Evolutionary conservation across 192 early-diverging fungal genomes (phyloP).

Genomic region (Allomyces javanicus): DNA sequence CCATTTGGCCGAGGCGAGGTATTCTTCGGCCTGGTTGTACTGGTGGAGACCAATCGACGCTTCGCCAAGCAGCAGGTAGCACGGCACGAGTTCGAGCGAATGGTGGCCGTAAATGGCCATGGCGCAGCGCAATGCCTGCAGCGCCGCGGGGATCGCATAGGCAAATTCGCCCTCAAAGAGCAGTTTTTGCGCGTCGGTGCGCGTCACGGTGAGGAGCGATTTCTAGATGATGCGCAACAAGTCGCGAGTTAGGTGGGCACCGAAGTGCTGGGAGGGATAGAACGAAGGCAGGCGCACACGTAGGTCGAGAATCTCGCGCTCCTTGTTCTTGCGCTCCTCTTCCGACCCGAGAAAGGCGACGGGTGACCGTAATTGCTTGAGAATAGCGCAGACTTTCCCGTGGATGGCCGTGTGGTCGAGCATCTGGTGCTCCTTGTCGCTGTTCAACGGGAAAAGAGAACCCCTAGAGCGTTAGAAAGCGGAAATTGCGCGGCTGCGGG

Average conservation of each 20-base stretch:
- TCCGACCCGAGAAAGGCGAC: conserved; percentile 30
- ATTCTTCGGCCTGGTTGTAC: conserved; percentile 33
- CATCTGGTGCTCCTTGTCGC: conserved; percentile 28
- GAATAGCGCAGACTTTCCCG: conserved; percentile 23
- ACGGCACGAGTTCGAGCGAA: conserved; percentile 29
- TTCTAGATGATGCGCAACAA: not conserved
- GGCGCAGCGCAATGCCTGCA: conserved; percentile 32
- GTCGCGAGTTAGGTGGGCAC: too few species aligned
- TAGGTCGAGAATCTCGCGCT: not conserved
- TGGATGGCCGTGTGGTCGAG: conserved; percentile 31
- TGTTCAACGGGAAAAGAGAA: conserved; percentile 4
- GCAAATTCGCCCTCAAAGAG: conserved; percentile 38
- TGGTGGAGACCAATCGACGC: conserved; percentile 33
- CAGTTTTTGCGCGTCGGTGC: conserved; percentile 33
- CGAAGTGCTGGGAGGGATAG: too few species aligned
- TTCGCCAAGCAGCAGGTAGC: conserved; percentile 35
- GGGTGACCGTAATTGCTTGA: conserved; percentile 26
- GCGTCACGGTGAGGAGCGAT: conserved; percentile 21
- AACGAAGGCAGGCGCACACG: too few species aligned
- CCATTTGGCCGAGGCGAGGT: conserved; percentile 37
- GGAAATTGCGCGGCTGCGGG: too few species aligned
- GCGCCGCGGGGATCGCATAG: conserved; percentile 34
- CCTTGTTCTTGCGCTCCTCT: conserved; percentile 19
- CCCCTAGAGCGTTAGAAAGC: conserved; percentile 30
- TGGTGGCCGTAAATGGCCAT: conserved; percentile 30